These are phyloP conservation scores for Cryphonectria radicalis DNA, from an alignment of 2,329 filamentous ascomycete genomes.

Conservation along the genomic window DNA sequence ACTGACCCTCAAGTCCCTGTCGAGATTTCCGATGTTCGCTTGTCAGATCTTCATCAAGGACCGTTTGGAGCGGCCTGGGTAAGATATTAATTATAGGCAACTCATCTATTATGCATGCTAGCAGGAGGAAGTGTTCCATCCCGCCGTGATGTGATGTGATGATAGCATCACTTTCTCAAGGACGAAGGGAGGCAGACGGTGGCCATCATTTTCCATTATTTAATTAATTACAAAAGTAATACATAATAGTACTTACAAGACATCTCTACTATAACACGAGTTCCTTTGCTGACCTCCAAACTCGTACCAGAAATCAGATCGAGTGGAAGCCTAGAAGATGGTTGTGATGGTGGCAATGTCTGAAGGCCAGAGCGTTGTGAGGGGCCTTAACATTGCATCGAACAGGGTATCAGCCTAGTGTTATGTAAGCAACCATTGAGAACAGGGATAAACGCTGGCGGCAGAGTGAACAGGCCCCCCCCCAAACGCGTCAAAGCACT, in stretches of 20 bases:
- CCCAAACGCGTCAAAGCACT: background rate
- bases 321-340: background rate
- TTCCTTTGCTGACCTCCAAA: background rate
- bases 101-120: background rate
- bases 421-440: background rate
- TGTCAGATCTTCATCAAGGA: background rate
- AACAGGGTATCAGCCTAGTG: background rate
- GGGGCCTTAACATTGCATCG: background rate
- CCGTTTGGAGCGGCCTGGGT: background rate
- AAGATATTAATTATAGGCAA: background rate
- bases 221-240: too few species aligned
- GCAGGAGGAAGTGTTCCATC: background rate
- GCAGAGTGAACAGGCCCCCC: background rate
- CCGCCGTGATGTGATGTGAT: background rate
- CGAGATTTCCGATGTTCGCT: background rate
- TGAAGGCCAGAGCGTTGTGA: too few species aligned
- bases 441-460: background rate
- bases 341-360: too few species aligned
- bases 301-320: too few species aligned
- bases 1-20: background rate
- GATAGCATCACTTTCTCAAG: background rate
- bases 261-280: background rate
- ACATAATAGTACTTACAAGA: background rate
- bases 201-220: too few species aligned
- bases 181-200: too few species aligned